Evolutionary conservation across 306 rosid species (phyloP).

Genomic region (Vigna mungo): DNA sequence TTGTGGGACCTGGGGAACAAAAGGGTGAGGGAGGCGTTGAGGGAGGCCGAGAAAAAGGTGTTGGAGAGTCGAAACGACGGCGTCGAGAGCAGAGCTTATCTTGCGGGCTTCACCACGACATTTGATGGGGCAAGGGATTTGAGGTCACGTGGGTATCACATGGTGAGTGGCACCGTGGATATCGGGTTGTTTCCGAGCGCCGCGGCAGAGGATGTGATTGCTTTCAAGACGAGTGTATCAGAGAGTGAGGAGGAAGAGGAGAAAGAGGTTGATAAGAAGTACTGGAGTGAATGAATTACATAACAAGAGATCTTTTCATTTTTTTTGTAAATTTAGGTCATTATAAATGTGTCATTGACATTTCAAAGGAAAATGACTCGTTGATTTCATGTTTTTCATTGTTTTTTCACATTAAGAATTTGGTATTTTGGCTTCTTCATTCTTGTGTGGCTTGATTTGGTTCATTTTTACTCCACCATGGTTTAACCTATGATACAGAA

Average conservation of each 20-base stretch:
- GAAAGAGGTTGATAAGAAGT: slow-evolving; percentile 69
- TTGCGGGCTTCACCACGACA: slow-evolving; percentile 67
- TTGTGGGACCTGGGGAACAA: slow-evolving; percentile 81
- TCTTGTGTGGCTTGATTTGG: slow-evolving; percentile 2
- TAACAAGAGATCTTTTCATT: neutral
- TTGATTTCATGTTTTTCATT: neutral
- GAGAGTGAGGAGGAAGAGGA: slow-evolving; percentile 54
- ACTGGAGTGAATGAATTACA: slow-evolving; percentile 70
- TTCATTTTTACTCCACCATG: neutral
- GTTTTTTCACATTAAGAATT: neutral
- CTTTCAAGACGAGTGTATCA: slow-evolving; percentile 53
- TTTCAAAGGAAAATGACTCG: slow-evolving; percentile 3
- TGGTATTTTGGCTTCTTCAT: neutral
- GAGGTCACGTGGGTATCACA: slow-evolving; percentile 70
- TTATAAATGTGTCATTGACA: neutral
- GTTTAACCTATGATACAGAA: too few species aligned
- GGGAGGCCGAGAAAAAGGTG: slow-evolving; percentile 67
- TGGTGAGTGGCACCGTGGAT: slow-evolving; percentile 75
- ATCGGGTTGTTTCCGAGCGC: slow-evolving; percentile 66
- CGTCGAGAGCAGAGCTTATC: slow-evolving; percentile 41
- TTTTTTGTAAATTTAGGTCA: slow-evolving; percentile 33
- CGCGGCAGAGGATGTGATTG: slow-evolving; percentile 69
- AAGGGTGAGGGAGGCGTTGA: slow-evolving; percentile 66
- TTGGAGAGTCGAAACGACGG: slow-evolving; percentile 50
- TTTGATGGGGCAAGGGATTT: slow-evolving; percentile 61